A percentile compares a stretch with the other conserved stretches of the same genome.
phyloP scores from a whole-genome alignment of 2,329 filamentous ascomycete genomes.

The Colletotrichum sansevieriae region DNA sequence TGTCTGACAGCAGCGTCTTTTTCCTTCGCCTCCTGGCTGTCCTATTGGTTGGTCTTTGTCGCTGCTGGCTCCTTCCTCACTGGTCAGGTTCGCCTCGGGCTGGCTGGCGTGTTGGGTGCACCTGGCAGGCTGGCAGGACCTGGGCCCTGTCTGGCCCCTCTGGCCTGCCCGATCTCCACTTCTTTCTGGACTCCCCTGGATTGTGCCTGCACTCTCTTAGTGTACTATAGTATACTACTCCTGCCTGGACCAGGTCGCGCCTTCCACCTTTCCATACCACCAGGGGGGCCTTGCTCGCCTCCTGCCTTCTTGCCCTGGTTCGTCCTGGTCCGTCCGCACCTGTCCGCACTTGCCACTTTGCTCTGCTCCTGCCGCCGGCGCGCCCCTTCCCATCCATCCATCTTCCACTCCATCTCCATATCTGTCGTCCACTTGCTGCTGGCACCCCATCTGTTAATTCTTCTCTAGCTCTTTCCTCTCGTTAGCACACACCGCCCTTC shows the following conservation, averaged over 20 bases:
- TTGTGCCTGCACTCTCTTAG: constrained; percentile 6
- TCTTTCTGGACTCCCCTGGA: constrained; percentile 32
- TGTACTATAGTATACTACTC: not conserved
- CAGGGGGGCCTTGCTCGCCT: constrained; percentile 1
- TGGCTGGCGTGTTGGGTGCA: constrained; percentile 31
- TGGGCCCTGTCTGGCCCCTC: constrained; percentile 26
- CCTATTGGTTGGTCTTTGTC: constrained; percentile 33
- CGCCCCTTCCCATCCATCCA: constrained; percentile 47
- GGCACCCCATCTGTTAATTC: constrained; percentile 49
- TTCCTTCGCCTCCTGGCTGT: constrained; percentile 10
- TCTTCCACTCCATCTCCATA: constrained; percentile 49
- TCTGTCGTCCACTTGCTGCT: constrained; percentile 43
- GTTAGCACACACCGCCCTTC: constrained; percentile 49
- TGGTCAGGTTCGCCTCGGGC: constrained; percentile 31
- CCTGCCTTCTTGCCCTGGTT: constrained; percentile 42
- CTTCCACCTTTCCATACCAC: no score
- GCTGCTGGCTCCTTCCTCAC: constrained; percentile 12
- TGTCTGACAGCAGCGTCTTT: not conserved
- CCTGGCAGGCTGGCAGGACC: constrained; percentile 38
- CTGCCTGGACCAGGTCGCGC: not conserved
- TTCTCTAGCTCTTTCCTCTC: constrained; percentile 48
- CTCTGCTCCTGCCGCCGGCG: constrained; percentile 42
- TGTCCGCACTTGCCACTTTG: not conserved
- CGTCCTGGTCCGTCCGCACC: not conserved
- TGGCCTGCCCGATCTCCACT: constrained; percentile 33